Conservation (phyloP, 2,329 filamentous ascomycete genomes). For the Neonectria sp. region DNA sequence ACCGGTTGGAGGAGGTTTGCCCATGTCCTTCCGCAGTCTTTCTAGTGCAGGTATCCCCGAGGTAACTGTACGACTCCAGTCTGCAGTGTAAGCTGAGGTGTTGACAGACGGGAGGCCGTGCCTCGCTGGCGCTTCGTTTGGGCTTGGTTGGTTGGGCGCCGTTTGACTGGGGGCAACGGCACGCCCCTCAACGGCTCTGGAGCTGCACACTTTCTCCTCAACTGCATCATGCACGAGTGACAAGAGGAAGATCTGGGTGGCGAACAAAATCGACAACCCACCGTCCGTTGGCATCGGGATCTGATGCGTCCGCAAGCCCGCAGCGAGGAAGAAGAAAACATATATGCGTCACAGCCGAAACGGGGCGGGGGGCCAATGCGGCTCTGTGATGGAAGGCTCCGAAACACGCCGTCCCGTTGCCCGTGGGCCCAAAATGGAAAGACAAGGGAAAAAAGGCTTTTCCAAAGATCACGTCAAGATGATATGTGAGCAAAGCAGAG, state of each 20-base stretch:
- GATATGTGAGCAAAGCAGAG: conserved; percentile 5
- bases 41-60: conserved; percentile 17
- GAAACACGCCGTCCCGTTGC: background rate
- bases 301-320: conserved; percentile 1
- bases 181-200: background rate
- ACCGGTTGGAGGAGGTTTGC: background rate
- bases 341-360: background rate
- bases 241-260: background rate
- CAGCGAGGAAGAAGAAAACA: background rate
- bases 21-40: conserved; percentile 16
- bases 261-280: background rate
- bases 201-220: background rate
- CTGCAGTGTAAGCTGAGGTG: conserved; percentile 16
- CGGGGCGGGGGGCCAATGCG: conserved; percentile 12
- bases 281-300: conserved; percentile 5
- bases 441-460: background rate
- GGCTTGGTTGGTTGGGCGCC: conserved; percentile 27
- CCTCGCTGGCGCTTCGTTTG: conserved; percentile 2
- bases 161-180: conserved; percentile 9
- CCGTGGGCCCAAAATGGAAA: background rate
- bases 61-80: background rate
- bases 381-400: conserved; percentile 11
- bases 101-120: conserved; percentile 23
- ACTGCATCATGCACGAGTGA: background rate
- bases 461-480: background rate